Base-by-base conservation (phyloP, 768 basidiomycete genomes). In the Lactifluus pinguis region DNA sequence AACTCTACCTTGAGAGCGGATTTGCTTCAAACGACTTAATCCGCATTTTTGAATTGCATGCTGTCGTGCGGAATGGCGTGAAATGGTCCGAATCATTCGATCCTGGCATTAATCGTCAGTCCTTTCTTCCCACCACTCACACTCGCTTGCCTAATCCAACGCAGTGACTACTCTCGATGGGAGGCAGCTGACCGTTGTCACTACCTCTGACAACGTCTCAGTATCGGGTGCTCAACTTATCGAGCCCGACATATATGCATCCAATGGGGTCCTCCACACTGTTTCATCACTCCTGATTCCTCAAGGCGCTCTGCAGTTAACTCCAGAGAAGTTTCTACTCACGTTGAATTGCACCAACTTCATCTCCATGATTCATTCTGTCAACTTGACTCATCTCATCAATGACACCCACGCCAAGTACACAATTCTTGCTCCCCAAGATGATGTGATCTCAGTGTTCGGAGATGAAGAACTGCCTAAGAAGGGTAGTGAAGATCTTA, bases 261-360 rank as follows among this genome's bases (percentile, higher is more conserved):
- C 89, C 34, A 99, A 99, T 68, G 97, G 95, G 51, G 97, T 98
- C 48, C 71, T 98, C 15, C 97, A 99, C 72, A 82, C 92, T 47
- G 81, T 98, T 29, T 89, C 89, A 14, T 82, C 84, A 14, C 82
- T 98, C 25, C 81, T 99, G 14, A 72, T 95, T 11, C 89, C 92
- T 7, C 78, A 81, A 3, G 85, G 83, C 15, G 80, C 89, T 49
- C 80, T 95, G 25, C 77, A 83, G 61, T 75, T 94, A 48, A 98
- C 95, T 4, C 89, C 95, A 17, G 97, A 98, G 76, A 98, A 98
- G 73, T 92, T 88, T 65, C 86, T 99, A 17, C 82, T 98, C 10
- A 85, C 91, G 3, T 79, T 98, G 62, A 92, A 97, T 69, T 97
- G 95, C 74, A 89, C 90, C 2, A 80, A 81, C 34, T 98, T 98